A percentile compares a stretch with the other conserved stretches of the same genome.
phyloP scores from a whole-genome alignment of 805 yeast genomes.

The Metschnikowia sp. region DNA sequence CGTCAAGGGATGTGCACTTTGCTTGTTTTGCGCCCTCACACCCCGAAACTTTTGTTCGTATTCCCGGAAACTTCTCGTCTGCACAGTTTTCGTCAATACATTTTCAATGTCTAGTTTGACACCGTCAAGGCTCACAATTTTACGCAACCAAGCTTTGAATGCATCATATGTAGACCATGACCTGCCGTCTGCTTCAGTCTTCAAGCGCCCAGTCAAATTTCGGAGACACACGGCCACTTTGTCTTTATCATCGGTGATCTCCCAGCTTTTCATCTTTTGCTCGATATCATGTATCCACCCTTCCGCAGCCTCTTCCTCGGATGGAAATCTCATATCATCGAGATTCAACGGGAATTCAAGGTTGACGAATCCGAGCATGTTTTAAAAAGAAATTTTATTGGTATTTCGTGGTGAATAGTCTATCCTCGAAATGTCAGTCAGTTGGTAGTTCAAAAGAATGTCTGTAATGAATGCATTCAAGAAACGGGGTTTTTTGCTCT shows the following conservation, averaged over 20 bases:
- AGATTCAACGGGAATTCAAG: conserved; percentile 4
- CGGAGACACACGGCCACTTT: neutral
- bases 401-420: no score
- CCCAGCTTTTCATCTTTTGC: conserved; percentile 3
- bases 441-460: no score
- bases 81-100: neutral
- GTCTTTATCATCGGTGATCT: conserved; percentile 1
- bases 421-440: no score
- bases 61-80: conserved; percentile 4
- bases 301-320: neutral
- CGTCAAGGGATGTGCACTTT: neutral
- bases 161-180: neutral
- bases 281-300: conserved; percentile 1
- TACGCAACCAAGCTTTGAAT: conserved; percentile 1
- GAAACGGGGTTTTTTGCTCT: no score
- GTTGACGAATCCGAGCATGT: conserved; percentile 1
- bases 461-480: no score
- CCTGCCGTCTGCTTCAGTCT: neutral
- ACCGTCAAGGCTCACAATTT: neutral
- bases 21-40: neutral
- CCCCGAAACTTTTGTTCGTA: conserved; percentile 2
- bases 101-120: neutral
- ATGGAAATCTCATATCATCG: neutral
- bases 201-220: conserved; percentile 3
- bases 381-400: neutral